Percentiles rank a stretch among this genome's conserved stretches.
Evolutionary conservation across 257 asterid species (phyloP).

Genomic region (Solanum acaule): DNA sequence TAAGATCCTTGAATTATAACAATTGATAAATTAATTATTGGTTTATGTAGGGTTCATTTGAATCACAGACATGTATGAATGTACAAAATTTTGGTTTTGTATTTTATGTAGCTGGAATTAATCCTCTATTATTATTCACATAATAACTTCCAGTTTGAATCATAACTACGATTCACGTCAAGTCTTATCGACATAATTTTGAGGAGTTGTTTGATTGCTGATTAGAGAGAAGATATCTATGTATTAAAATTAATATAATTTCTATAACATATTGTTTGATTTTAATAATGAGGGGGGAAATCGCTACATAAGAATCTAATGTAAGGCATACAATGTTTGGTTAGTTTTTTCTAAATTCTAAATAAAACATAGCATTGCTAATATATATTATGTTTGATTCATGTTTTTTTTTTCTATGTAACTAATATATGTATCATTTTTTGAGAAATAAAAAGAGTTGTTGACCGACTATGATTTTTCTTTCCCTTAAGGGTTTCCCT

Average conservation of each 20-base stretch:
- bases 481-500: too few relatives aligned
- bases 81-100: background rate
- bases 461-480: too few relatives aligned
- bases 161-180: background rate
- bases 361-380: too few relatives aligned
- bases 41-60: background rate
- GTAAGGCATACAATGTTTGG: too few relatives aligned
- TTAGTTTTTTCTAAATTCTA: too few relatives aligned
- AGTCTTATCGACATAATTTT: background rate
- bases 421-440: too few relatives aligned
- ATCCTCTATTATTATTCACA: background rate
- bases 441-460: too few relatives aligned
- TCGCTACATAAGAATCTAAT: too few relatives aligned
- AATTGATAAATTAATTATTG: background rate
- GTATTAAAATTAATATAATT: background rate
- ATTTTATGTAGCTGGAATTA: background rate
- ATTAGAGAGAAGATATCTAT: background rate
- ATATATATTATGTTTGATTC: too few relatives aligned
- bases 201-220: background rate
- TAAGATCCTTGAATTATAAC: background rate
- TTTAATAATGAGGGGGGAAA: too few relatives aligned
- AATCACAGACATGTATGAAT: background rate
- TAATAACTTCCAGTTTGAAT: background rate
- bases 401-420: too few relatives aligned
- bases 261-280: background rate